Conservation (phyloP, 2,329 filamentous ascomycete genomes). For the Fusarium sp. region DNA sequence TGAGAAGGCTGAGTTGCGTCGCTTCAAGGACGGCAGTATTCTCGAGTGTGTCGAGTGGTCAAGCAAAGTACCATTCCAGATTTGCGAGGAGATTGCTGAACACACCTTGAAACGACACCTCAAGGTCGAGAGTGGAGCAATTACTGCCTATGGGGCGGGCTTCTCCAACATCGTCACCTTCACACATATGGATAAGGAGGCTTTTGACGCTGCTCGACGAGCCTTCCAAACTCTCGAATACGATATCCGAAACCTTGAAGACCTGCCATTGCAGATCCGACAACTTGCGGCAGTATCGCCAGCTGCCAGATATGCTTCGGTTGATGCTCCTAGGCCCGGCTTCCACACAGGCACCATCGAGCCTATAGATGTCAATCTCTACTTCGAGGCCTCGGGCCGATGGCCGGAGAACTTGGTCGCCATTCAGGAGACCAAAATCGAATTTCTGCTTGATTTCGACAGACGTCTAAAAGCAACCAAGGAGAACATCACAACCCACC, state of each 20-base stretch:
- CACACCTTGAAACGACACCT: slow-evolving; percentile 80
- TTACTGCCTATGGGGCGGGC: slow-evolving; percentile 63
- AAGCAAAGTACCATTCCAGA: slow-evolving; percentile 69
- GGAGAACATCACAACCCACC: slow-evolving; percentile 70
- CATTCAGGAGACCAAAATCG: slow-evolving; percentile 93
- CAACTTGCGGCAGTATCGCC: slow-evolving; percentile 81
- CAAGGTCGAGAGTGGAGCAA: slow-evolving; percentile 65
- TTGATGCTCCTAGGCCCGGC: slow-evolving; percentile 57
- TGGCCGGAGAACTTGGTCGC: slow-evolving; percentile 94
- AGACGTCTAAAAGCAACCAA: slow-evolving; percentile 74
- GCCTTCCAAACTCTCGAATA: slow-evolving; percentile 80
- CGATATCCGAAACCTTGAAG: slow-evolving; percentile 80
- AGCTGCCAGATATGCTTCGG: slow-evolving; percentile 78
- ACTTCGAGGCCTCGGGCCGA: slow-evolving; percentile 91
- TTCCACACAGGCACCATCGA: slow-evolving; percentile 58
- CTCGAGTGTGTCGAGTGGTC: slow-evolving; percentile 92
- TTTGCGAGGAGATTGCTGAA: slow-evolving; percentile 83
- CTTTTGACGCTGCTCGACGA: slow-evolving; percentile 76
- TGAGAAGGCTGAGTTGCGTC: slow-evolving; percentile 88
- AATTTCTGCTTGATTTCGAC: slow-evolving; percentile 83
- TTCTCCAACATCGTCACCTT: slow-evolving; percentile 63
- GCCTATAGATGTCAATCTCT: slow-evolving; percentile 83
- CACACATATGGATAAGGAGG: slow-evolving; percentile 61
- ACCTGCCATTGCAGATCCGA: slow-evolving; percentile 87
- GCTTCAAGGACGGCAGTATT: slow-evolving; percentile 96